Evolutionary conservation across 2,329 filamentous ascomycete species (phyloP).

Genomic region (Neonectria faginata): DNA sequence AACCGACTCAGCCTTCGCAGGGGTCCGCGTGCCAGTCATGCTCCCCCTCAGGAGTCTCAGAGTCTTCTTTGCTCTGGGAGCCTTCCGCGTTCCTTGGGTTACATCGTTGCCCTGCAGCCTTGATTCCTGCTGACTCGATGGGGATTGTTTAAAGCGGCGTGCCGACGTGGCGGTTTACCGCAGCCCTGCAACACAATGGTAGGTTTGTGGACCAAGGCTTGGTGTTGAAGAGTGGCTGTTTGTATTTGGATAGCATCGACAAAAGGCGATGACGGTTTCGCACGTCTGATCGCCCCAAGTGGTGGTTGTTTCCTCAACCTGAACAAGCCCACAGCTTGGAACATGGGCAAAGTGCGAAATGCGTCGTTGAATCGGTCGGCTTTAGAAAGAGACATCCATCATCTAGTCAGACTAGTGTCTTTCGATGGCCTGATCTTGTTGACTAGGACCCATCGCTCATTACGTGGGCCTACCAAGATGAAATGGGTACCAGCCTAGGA

Average conservation of each 20-base stretch:
- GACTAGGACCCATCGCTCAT: constrained; percentile 30
- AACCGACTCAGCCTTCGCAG: constrained; percentile 43
- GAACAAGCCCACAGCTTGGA: constrained; percentile 23
- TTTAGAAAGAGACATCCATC: constrained; percentile 34
- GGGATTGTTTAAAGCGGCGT: constrained; percentile 15
- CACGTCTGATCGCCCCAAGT: constrained; percentile 29
- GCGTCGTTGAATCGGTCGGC: constrained; percentile 33
- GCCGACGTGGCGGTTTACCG: constrained; percentile 22
- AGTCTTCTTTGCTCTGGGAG: constrained; percentile 16
- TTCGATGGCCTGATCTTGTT: constrained; percentile 35
- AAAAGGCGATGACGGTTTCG: constrained; percentile 24
- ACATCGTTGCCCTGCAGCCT: constrained; percentile 37
- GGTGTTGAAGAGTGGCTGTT: neutral
- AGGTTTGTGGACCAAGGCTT: neutral
- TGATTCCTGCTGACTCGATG: constrained; percentile 25
- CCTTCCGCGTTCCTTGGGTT: constrained; percentile 12
- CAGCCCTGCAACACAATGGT: constrained; percentile 10
- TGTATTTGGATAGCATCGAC: neutral
- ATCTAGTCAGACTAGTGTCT: constrained; percentile 38
- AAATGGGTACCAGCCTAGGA: constrained; percentile 13
- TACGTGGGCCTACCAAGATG: constrained; percentile 20
- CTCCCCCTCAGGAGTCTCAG: constrained; percentile 23
- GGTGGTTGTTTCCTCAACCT: constrained; percentile 40
- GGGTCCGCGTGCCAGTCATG: constrained; percentile 39
- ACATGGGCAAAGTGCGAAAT: constrained; percentile 24